These are phyloP conservation scores for Urostyla sp. DNA, from an alignment of 73 alveolate genomes.

Conservation along the genomic window DNA sequence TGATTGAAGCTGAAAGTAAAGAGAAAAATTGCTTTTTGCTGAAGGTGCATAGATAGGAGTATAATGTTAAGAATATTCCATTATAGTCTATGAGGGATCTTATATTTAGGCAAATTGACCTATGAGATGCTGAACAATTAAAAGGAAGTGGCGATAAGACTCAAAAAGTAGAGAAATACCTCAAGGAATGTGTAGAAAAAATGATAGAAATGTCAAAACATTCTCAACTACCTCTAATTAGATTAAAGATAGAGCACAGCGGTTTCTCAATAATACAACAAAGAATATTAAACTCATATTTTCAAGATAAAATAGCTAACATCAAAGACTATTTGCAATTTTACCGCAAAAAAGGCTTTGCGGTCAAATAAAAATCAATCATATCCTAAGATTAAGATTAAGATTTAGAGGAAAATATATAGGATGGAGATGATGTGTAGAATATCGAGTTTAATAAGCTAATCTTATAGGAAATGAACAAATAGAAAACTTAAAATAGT, in stretches of 20 bases:
- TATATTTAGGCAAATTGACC: too few species aligned
- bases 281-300: slow-evolving; percentile 12
- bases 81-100: too few species aligned
- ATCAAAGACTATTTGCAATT: slow-evolving; percentile 21
- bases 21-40: slow-evolving; percentile 87
- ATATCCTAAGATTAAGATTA: too few species aligned
- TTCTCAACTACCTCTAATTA: slow-evolving; percentile 53
- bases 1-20: slow-evolving; percentile 92
- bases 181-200: slow-evolving; percentile 74
- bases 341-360: slow-evolving; percentile 8
- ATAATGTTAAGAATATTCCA: too few species aligned
- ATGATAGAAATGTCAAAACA: slow-evolving; percentile 62
- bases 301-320: slow-evolving; percentile 34
- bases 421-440: too few species aligned
- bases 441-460: too few species aligned
- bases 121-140: too few species aligned
- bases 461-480: too few species aligned
- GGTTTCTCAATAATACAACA: slow-evolving; percentile 55
- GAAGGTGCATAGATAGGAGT: slow-evolving; percentile 75
- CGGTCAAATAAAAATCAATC: too few species aligned
- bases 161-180: slow-evolving; percentile 62
- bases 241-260: slow-evolving; percentile 68
- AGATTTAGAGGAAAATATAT: too few species aligned
- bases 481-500: too few species aligned
- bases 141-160: too few species aligned